Conservation (phyloP, 495 filamentous ascomycete species). For the Trichocladium uniseriatum region DNA sequence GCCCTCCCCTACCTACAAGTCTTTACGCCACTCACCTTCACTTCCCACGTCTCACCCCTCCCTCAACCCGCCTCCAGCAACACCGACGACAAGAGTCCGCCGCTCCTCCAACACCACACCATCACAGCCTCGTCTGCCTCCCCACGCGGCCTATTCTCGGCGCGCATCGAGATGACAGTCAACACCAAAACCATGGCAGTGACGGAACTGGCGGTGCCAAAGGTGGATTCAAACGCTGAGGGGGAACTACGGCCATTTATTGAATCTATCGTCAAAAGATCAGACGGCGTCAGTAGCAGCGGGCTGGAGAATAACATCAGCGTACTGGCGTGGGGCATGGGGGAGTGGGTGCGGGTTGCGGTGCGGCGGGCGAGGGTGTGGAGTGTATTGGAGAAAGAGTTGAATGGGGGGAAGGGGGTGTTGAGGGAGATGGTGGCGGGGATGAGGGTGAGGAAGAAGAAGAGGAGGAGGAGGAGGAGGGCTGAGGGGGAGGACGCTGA, state of each 20-base stretch:
- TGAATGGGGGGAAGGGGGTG: constrained; percentile 21
- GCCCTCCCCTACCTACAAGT: constrained; percentile 48
- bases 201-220: constrained; percentile 29
- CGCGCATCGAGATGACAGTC: constrained; percentile 39
- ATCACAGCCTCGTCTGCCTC: constrained; percentile 30
- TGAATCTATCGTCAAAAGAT: constrained; percentile 20
- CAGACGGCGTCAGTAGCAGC: constrained; percentile 7
- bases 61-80: constrained; percentile 1
- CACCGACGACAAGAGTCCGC: neutral
- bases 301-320: constrained; percentile 36
- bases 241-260: constrained; percentile 37
- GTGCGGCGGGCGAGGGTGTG: constrained; percentile 38
- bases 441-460: constrained; percentile 16
- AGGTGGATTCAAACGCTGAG: constrained; percentile 33
- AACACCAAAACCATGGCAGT: constrained; percentile 35
- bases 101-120: constrained; percentile 32
- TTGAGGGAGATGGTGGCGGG: constrained; percentile 13
- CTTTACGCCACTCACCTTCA: constrained; percentile 47
- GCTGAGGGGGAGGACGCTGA: constrained; percentile 6
- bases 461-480: constrained; percentile 13
- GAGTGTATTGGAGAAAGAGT: constrained; percentile 34
- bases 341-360: constrained; percentile 42
- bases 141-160: constrained; percentile 35
- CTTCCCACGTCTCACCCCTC: constrained; percentile 37
- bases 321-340: constrained; percentile 43